Percentiles rank a stretch among this genome's conserved stretches.
Conservation (phyloP, 1,284 basidiomycete genomes). For the Cronartium ribicola region DNA sequence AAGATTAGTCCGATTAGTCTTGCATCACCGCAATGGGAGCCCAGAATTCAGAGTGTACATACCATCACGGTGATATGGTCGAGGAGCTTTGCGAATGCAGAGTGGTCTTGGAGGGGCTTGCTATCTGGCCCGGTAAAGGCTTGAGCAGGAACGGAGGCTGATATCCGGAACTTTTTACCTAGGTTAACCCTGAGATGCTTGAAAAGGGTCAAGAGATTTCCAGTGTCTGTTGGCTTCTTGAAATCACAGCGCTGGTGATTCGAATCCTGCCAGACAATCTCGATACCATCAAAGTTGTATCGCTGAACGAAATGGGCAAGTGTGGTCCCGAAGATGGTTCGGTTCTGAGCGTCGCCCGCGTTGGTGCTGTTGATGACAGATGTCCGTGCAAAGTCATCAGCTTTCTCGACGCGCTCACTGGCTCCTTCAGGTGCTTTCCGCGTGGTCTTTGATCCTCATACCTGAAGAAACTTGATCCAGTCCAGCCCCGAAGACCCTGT, state of each 20-base stretch:
- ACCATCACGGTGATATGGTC: conserved; percentile 12
- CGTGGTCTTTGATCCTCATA: too few species aligned
- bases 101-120: conserved; percentile 1
- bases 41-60: too few species aligned
- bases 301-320: conserved; percentile 10
- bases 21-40: too few species aligned
- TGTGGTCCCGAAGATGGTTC: conserved; percentile 15
- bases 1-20: not conserved
- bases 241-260: not conserved
- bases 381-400: not conserved
- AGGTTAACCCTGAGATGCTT: not conserved
- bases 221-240: not conserved
- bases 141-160: not conserved
- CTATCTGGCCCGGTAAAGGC: not conserved
- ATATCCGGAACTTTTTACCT: not conserved
- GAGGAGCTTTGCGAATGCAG: not conserved
- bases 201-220: not conserved
- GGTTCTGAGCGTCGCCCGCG: conserved; percentile 20
- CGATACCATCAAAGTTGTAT: conserved; percentile 16
- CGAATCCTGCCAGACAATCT: conserved; percentile 2
- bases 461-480: conserved; percentile 24
- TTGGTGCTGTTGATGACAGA: not conserved
- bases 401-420: too few species aligned
- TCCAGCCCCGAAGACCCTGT: conserved; percentile 30
- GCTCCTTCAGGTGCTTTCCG: too few species aligned